Evolutionary conservation across 2,329 filamentous ascomycete species (phyloP), one percentile per base, ranked within the genome.

Genomic region (Alternaria metachromatica): DNA sequence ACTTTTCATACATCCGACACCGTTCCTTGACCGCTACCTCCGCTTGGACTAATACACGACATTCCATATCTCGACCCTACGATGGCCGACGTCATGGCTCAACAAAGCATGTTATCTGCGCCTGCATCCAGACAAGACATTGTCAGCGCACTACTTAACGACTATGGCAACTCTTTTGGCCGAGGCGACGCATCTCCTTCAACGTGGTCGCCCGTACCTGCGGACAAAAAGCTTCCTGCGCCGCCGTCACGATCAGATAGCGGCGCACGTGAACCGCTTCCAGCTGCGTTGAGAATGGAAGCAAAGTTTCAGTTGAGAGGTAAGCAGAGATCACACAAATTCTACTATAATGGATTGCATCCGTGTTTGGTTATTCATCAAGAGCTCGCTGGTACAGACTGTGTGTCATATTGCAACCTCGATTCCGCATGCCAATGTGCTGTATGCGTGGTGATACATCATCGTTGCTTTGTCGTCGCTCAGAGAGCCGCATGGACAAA

Each of bases 71-170:
- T 33, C 25, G 37, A 33, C 45, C n/a, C 59, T 45, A 69, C 59
- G 54, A 79, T 77, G 72, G 64, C 77, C 55, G 62, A 69, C 43
- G 54, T 74, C 64, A 74, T 75, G 65, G 48, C 68, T 28, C 76
- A 72, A 44, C 68, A 69, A 46, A 66, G 66, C 55, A 67, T 69
- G 55, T 67, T 73, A 11, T 60, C 65, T 26, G 72, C 76, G 55
- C 74, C 77, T 21, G 64, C 76, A 20, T 72, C 70, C 37, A 75
- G 78, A 66, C 77, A 80, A 59, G 79, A 81, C 60, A 68, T 81
- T 26, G 71, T 81, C 66, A 80, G 77, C 72, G 74, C 76, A 58
- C 68, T 81, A 45, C 67, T 81, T 46, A 77, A 77, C 62, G 78
- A 76, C n/a, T 81, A 81, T 67, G 76, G 74, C 21, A 76, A 66